Percentiles rank a stretch among this genome's conserved stretches.
Evolutionary conservation across 73 alveolate species (phyloP).

Genomic region (Tetrahymena borealis): DNA sequence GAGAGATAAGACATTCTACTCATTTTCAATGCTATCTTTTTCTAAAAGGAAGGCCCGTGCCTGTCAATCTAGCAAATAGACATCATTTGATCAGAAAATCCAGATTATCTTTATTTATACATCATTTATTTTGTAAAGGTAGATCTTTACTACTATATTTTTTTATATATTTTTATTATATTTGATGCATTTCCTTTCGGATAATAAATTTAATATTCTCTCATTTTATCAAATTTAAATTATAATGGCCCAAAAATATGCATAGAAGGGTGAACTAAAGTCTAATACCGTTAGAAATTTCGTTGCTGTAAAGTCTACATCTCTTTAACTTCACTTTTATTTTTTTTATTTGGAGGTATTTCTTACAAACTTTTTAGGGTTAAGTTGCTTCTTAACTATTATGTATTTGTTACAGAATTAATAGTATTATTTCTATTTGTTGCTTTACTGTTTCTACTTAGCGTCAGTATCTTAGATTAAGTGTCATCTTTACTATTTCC

Average conservation of each 20-base stretch:
- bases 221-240: not conserved
- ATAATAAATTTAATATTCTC: not conserved
- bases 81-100: not conserved
- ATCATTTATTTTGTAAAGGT: not conserved
- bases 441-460: not conserved
- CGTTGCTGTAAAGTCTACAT: not conserved
- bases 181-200: not conserved
- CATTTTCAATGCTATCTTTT: not conserved
- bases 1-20: not conserved
- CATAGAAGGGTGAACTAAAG: not conserved
- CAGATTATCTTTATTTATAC: not conserved
- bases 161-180: not conserved
- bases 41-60: not conserved
- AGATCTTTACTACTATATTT: not conserved
- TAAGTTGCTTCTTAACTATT: not conserved
- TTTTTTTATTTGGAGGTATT: not conserved
- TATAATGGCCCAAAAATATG: not conserved
- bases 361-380: not conserved
- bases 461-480: not conserved
- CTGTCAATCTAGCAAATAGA: not conserved
- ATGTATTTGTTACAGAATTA: not conserved
- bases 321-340: not conserved
- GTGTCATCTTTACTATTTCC: not conserved
- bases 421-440: not conserved
- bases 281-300: not conserved